A percentile compares a stretch with the other conserved stretches of the same genome.
Evolutionary conservation across 2,329 filamentous ascomycete species (phyloP).

Genomic region (Penicillium sp.): DNA sequence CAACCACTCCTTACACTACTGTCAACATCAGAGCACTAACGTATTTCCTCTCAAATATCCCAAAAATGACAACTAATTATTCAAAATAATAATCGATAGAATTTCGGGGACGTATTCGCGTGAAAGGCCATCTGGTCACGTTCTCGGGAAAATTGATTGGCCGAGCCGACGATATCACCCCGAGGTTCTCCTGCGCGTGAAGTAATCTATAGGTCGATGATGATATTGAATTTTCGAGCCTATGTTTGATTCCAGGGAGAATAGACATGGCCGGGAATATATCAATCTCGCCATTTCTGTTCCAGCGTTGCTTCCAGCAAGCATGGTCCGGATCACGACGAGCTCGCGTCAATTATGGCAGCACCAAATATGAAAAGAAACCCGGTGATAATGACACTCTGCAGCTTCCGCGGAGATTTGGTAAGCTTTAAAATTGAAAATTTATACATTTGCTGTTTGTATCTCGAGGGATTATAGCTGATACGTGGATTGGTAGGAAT

Average conservation of each 20-base stretch:
- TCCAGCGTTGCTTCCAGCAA: slow-evolving; percentile 13
- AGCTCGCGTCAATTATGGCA: slow-evolving; percentile 8
- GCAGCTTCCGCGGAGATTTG: slow-evolving; percentile 28
- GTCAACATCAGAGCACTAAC: background rate
- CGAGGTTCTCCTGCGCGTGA: background rate
- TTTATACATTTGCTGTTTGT: background rate
- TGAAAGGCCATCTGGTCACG: background rate
- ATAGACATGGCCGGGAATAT: slow-evolving; percentile 7
- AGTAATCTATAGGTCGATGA: background rate
- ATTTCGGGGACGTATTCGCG: background rate
- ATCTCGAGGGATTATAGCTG: background rate
- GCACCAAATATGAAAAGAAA: slow-evolving; percentile 7
- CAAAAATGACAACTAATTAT: background rate
- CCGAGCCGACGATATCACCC: slow-evolving; percentile 8
- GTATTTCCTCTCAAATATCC: background rate
- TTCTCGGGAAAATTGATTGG: slow-evolving; percentile 1
- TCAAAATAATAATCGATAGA: background rate
- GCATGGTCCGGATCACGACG: slow-evolving; percentile 12
- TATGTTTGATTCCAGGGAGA: background rate
- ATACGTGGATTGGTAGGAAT: slow-evolving; percentile 55
- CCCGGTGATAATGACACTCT: slow-evolving; percentile 9
- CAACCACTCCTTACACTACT: background rate
- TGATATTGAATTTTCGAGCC: background rate
- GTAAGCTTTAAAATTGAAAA: slow-evolving; percentile 20
- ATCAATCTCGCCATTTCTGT: slow-evolving; percentile 11